These are phyloP conservation scores for Saturnispora silvae DNA, from an alignment of 805 yeast genomes.

Conservation along the genomic window DNA sequence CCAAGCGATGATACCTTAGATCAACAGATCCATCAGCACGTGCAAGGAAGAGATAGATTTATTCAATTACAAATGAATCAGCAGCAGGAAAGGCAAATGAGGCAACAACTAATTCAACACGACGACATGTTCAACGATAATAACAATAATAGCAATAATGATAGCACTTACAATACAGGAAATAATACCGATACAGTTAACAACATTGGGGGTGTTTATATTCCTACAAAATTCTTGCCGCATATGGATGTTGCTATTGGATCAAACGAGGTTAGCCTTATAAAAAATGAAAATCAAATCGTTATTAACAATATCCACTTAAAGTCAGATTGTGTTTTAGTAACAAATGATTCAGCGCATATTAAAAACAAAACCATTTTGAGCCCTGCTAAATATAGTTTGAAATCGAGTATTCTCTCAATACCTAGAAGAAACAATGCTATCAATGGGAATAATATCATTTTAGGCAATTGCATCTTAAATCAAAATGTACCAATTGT, in stretches of 20 bases:
- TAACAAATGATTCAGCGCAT: slow-evolving; percentile 2
- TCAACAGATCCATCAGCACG: background rate
- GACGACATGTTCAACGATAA: too few relatives aligned
- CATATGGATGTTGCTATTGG: slow-evolving; percentile 5
- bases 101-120: too few relatives aligned
- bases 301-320: slow-evolving; percentile 1
- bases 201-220: too few relatives aligned
- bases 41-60: too few relatives aligned
- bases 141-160: too few relatives aligned
- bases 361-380: slow-evolving; percentile 4
- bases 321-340: slow-evolving; percentile 5
- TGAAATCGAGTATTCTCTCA: slow-evolving; percentile 3
- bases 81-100: too few relatives aligned
- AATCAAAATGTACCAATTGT: slow-evolving; percentile 3
- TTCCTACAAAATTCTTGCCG: slow-evolving; percentile 3
- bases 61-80: too few relatives aligned
- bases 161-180: too few relatives aligned
- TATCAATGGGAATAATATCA: too few relatives aligned
- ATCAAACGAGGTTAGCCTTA: background rate
- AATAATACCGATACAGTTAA: too few relatives aligned
- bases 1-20: slow-evolving; percentile 1
- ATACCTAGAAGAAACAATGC: background rate
- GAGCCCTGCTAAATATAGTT: slow-evolving; percentile 5
- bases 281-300: background rate
- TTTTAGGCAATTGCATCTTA: too few relatives aligned